Evolutionary conservation across 2,329 filamentous ascomycete species (phyloP).

Genomic region (Phaeosphaeriaceae sp.): DNA sequence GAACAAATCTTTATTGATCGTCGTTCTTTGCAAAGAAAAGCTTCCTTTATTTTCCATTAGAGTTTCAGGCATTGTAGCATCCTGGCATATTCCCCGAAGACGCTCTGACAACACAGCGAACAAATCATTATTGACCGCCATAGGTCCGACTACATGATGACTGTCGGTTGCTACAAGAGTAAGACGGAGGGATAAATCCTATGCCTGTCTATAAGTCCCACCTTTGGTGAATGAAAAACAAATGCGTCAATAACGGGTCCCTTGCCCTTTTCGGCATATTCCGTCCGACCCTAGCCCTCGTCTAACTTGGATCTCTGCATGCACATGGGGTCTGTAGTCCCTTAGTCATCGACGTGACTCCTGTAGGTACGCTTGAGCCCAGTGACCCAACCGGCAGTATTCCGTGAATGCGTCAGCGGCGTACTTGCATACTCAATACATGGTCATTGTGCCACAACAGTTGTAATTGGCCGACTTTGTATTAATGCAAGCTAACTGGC

Average conservation of each 20-base stretch:
- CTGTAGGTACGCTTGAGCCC: conserved; percentile 18
- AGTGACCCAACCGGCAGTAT: conserved; percentile 38
- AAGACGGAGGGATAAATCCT: too few species aligned
- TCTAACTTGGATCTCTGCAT: background rate
- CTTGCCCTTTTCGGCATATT: too few species aligned
- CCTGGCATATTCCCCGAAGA: background rate
- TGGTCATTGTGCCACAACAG: background rate
- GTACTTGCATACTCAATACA: conserved; percentile 1
- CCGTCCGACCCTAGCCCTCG: background rate
- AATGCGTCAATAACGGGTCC: too few species aligned
- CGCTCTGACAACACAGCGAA: background rate
- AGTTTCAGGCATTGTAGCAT: too few species aligned
- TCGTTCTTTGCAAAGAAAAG: background rate
- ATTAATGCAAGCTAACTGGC: background rate
- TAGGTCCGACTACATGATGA: background rate
- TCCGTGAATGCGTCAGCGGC: conserved; percentile 34
- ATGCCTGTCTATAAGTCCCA: too few species aligned
- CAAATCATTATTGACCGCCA: too few species aligned
- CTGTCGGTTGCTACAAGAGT: background rate
- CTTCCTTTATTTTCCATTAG: background rate
- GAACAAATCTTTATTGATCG: background rate
- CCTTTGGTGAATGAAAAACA: too few species aligned
- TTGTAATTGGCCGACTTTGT: conserved; percentile 4
- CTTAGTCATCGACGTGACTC: conserved; percentile 25
- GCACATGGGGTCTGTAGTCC: background rate